phyloP scores from a whole-genome alignment of 352 stramenopile genomes.

The Pythium inflatum region DNA sequence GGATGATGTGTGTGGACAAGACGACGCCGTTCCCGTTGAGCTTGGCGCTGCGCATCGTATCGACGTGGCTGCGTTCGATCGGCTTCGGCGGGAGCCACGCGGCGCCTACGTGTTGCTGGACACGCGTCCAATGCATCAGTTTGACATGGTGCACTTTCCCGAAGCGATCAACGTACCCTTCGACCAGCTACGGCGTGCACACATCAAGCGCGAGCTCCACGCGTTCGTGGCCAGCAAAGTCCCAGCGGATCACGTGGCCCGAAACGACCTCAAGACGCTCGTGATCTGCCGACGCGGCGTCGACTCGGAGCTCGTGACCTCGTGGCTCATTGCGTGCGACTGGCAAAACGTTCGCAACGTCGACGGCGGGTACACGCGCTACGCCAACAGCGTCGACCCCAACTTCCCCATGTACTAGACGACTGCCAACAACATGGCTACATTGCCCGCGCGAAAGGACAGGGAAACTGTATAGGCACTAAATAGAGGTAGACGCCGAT shows the following conservation, averaged over 20 bases:
- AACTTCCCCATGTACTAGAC: conserved; percentile 76
- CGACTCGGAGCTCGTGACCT: conserved; percentile 63
- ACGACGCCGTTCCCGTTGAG: conserved; percentile 5
- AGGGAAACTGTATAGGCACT: too few relatives aligned
- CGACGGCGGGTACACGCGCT: conserved; percentile 73
- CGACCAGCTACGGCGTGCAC: conserved; percentile 30
- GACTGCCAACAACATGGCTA: conserved; percentile 11
- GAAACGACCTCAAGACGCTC: conserved; percentile 20
- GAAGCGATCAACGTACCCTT: conserved; percentile 74
- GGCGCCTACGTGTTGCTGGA: conserved; percentile 77
- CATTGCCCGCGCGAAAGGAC: too few relatives aligned
- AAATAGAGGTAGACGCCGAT: not conserved
- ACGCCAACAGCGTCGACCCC: conserved; percentile 49
- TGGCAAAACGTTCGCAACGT: conserved; percentile 59
- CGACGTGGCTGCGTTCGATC: conserved; percentile 43
- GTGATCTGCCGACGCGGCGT: conserved; percentile 85
- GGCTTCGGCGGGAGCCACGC: too few relatives aligned
- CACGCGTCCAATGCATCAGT: conserved; percentile 58
- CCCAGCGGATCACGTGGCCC: not conserved
- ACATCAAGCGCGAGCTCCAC: not conserved
- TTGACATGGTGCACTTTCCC: conserved; percentile 78
- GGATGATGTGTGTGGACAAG: not conserved
- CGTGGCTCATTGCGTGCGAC: conserved; percentile 56
- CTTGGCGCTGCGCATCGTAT: conserved; percentile 43
- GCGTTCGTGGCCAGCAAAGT: not conserved